These are phyloP conservation scores for Plectosphaerella plurivora DNA, from an alignment of 2,329 filamentous ascomycete species.

Conservation along the genomic window DNA sequence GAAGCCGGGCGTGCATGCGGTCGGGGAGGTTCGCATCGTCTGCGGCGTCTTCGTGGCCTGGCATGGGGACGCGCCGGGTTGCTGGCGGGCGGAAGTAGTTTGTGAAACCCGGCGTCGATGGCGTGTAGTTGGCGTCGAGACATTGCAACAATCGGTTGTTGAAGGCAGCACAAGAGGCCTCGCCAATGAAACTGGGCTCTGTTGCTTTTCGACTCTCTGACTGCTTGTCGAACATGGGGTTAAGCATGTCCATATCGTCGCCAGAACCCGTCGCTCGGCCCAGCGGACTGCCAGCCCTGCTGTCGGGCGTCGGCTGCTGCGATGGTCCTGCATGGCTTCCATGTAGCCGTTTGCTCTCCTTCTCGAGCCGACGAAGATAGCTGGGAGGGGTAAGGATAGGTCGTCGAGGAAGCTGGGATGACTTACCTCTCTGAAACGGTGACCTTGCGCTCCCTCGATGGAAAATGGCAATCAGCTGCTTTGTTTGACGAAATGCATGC, in stretches of 20 bases:
- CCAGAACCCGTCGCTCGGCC: not conserved
- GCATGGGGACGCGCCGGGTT: not conserved
- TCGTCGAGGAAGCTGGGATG: not conserved
- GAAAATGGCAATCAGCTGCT: slow-evolving; percentile 31
- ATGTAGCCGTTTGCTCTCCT: slow-evolving; percentile 11
- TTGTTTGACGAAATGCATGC: slow-evolving; percentile 31
- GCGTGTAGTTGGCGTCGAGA: slow-evolving; percentile 19
- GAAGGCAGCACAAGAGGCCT: slow-evolving; percentile 23
- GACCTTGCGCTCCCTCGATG: slow-evolving; percentile 34
- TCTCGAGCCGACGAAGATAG: slow-evolving; percentile 13
- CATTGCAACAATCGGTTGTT: slow-evolving; percentile 20
- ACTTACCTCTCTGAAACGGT: slow-evolving; percentile 20
- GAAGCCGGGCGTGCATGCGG: slow-evolving; percentile 22
- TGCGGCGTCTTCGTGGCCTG: not conserved
- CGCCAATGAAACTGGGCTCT: slow-evolving; percentile 22
- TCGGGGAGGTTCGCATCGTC: slow-evolving; percentile 1
- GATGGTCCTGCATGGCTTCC: slow-evolving; percentile 3
- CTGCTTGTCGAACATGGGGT: slow-evolving; percentile 20
- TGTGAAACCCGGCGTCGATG: slow-evolving; percentile 19
- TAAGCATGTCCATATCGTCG: slow-evolving; percentile 15
- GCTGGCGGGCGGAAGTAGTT: slow-evolving; percentile 15
- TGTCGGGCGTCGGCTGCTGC: slow-evolving; percentile 4
- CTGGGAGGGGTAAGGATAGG: not conserved
- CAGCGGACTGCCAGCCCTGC: not conserved
- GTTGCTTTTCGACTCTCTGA: slow-evolving; percentile 13